Conservation (phyloP, 345 rosid genomes). For the Excoecaria agallocha region DNA sequence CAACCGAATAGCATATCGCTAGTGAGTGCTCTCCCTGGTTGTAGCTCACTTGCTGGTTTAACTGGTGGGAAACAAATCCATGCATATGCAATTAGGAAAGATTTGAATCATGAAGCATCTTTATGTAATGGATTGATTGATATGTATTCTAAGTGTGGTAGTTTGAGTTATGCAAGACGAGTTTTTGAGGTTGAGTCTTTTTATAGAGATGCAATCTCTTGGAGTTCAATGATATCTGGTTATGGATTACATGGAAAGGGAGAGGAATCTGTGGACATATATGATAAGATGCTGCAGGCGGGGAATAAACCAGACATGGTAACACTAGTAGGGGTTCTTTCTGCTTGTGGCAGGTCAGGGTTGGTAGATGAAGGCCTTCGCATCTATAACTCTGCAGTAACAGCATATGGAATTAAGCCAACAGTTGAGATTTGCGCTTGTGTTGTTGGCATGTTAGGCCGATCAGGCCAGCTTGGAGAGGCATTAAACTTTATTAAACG, state of each 20-base stretch:
- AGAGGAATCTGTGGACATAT: conserved; percentile 51
- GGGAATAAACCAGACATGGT: conserved; percentile 53
- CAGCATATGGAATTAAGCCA: conserved; percentile 43
- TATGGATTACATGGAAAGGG: conserved; percentile 72
- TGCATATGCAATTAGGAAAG: conserved; percentile 50
- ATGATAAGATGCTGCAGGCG: conserved; percentile 45
- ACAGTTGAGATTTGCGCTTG: conserved; percentile 64
- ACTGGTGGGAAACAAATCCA: conserved; percentile 58
- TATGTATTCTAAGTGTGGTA: conserved; percentile 63
- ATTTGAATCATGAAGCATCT: conserved; percentile 32
- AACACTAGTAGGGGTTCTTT: conserved; percentile 54
- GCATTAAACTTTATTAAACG: conserved; percentile 51
- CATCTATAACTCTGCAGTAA: conserved; percentile 36
- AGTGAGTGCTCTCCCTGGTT: conserved; percentile 59
- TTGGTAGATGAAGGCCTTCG: conserved; percentile 51
- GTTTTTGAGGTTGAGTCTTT: conserved; percentile 41
- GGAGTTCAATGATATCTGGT: conserved; percentile 70
- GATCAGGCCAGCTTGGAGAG: conserved; percentile 50
- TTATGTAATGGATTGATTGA: conserved; percentile 61
- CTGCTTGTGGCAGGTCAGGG: conserved; percentile 62
- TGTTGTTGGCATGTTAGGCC: conserved; percentile 58
- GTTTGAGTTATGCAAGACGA: conserved; percentile 47
- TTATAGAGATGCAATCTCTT: conserved; percentile 52
- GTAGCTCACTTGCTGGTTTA: conserved; percentile 44
- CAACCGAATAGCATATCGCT: conserved; percentile 56